Percentiles rank a stretch among this genome's conserved stretches.
phyloP scores from a whole-genome alignment of 306 rosid species.

The Cicer chorassanicum region DNA sequence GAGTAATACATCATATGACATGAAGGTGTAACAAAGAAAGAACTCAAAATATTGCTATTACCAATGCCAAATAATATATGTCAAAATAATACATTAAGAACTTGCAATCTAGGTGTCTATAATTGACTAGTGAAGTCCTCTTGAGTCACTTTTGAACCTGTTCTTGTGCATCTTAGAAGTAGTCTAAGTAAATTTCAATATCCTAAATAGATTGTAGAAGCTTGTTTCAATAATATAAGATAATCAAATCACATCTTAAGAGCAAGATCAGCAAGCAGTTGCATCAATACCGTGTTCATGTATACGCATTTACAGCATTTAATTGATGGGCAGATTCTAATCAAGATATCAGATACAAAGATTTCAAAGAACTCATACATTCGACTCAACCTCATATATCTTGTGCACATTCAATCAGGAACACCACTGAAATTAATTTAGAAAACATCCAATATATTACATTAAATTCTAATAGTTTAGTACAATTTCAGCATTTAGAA shows the following conservation, averaged over 20 bases:
- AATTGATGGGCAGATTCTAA: background rate
- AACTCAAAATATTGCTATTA: background rate
- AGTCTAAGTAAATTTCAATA: conserved; percentile 9
- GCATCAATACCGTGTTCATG: conserved; percentile 5
- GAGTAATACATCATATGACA: background rate
- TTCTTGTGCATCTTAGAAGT: background rate
- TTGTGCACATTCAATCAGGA: background rate
- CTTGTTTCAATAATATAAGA: conserved; percentile 11
- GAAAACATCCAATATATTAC: background rate
- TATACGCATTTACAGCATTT: conserved; percentile 5
- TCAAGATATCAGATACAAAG: background rate
- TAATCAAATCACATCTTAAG: conserved; percentile 2
- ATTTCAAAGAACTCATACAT: background rate
- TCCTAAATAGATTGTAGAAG: conserved; percentile 15
- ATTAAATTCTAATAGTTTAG: background rate
- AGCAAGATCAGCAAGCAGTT: conserved; percentile 4
- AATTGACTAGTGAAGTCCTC: no score
- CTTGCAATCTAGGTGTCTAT: no score
- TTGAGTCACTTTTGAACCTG: background rate
- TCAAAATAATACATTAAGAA: no score
- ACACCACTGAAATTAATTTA: background rate
- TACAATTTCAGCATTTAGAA: conserved; percentile 1
- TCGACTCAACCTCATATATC: background rate
- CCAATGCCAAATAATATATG: background rate
- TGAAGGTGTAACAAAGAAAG: background rate